Base-by-base conservation (phyloP, 139 green algal species). In the Chlorella sp. region DNA sequence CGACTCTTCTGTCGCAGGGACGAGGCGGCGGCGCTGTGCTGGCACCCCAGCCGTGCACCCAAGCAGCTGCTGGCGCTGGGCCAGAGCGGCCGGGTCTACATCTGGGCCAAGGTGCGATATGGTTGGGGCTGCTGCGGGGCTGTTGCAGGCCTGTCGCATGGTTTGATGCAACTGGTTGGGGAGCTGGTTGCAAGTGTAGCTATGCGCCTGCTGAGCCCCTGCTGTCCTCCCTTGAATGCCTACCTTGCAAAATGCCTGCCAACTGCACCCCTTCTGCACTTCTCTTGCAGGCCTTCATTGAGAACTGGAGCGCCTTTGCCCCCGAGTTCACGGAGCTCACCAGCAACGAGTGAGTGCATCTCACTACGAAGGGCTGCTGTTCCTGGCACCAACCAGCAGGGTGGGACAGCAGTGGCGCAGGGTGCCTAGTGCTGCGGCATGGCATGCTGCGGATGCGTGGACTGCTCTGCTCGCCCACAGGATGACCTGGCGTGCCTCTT, bases 291-390 rank as follows among this genome's bases (percentile, higher is more conserved):
- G 87, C 92, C 1, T 95, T 96, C 71, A 83, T 84, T 0, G 96
- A 99, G 85, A 96, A 97, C 82, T 99, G 97, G 97, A 95, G 86
- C 74, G 95, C 94, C 26, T 99, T 99, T 86, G 96, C 96, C 1
- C 97, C 97, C 5, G 96, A 97, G 74, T 99, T 99, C 86, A 85
- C 94, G 65, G 95, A 98, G 90, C 91, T 99, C 26, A 92, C 97
- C 47, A 98, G 98, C 88, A 80, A 69, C 64, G 74, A 90, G 55
- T 83, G 78, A 74, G 78, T 11, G 5, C 1, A 12, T 23, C 11
- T 16, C 12, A 5, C 44, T 41, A 7, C 44, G 7, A 36, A 26
- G 72, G 38, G 7, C 16, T 1, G 7, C 36, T 57, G 30, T 57
- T 36, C 16, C 28, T 21, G 28, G 64, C 28, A 13, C 64, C 30